Base-by-base conservation (phyloP, 352 stramenopile species). In the Phytophthora tentaculata region DNA sequence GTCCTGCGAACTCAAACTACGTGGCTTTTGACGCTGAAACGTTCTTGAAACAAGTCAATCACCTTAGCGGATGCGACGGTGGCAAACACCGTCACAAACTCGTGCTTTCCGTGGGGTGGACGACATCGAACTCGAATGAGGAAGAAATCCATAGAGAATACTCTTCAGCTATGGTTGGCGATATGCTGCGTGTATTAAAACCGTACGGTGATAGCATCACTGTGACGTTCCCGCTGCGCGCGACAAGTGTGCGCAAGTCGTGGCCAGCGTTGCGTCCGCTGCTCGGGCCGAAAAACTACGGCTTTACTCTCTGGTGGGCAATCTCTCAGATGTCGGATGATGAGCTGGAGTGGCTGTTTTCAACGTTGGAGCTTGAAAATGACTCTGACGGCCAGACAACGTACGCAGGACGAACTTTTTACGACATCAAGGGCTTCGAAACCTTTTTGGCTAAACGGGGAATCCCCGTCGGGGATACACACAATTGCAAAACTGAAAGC, bases 221-320 rank as follows among this genome's bases (percentile, higher is more conserved):
- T 1, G 79, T 92, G 19, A 91, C 84, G 14, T 92, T 92, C 58
- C 82, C 84, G 16, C 26, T 92, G 14, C 83, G 84, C 5, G 81
- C 84, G 26, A 90, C 82, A 2, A 84, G 80, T 63, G 69, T 88
- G 19, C 79, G 75, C 17, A 65, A 63, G n/a, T 92, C 84, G 10
- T 92, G 84, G 84, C 8, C 41, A 28, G 71, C 64, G 1, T 69
- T 92, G 14, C 73, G 77, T 2, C 72, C 69, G 23, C 66, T 92
- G 14, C 71, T 92, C 6, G 69, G 23, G 3, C 48, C 58, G 3
- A 43, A 23, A 20, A 86, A 82, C 19, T 86, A 81, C 49, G 81
- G 84, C 9, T 84, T 92, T 17, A 92, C 84, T 14, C 71, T 92
- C 1, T 92, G 84, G 84, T 92, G 84, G 84, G 74, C 82, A 7